Conservation (phyloP, 1,284 basidiomycete genomes). For the Crepidotus sp. region DNA sequence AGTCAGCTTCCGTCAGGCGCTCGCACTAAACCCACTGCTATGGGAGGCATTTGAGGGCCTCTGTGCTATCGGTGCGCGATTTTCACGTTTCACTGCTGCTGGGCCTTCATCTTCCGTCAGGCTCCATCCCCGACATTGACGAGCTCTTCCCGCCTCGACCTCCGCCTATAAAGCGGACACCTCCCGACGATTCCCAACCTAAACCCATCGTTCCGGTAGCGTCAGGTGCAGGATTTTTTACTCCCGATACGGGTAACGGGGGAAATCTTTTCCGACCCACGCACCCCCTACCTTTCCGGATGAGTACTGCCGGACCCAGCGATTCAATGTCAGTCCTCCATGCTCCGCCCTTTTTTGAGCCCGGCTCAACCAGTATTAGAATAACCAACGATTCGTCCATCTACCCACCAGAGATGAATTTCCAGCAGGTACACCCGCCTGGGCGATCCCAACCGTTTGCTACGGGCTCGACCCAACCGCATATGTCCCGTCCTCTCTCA, state of each 20-base stretch:
- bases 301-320: conserved; percentile 42
- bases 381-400: conserved; percentile 54
- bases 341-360: conserved; percentile 4
- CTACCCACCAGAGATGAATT: conserved; percentile 49
- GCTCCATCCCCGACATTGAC: conserved; percentile 58
- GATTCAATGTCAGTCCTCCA: conserved; percentile 48
- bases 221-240: conserved; percentile 69
- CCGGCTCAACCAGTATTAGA: conserved; percentile 27
- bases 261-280: conserved; percentile 43
- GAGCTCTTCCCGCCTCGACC: conserved; percentile 62
- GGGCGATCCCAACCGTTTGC: conserved; percentile 29
- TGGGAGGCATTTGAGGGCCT: conserved; percentile 94
- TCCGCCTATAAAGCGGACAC: conserved; percentile 42
- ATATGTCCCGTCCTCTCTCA: conserved; percentile 57
- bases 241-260: conserved; percentile 53
- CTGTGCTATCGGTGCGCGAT: conserved; percentile 65
- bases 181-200: conserved; percentile 39
- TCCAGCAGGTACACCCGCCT: conserved; percentile 39
- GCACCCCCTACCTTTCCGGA: conserved; percentile 47
- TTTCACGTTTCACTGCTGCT: conserved; percentile 3
- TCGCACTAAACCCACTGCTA: conserved; percentile 69
- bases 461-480: conserved; percentile 25
- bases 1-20: conserved; percentile 62
- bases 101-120: conserved; percentile 29
- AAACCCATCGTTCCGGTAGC: conserved; percentile 39